Evolutionary conservation across 768 basidiomycete species (phyloP).

Genomic region (Mycena venus): DNA sequence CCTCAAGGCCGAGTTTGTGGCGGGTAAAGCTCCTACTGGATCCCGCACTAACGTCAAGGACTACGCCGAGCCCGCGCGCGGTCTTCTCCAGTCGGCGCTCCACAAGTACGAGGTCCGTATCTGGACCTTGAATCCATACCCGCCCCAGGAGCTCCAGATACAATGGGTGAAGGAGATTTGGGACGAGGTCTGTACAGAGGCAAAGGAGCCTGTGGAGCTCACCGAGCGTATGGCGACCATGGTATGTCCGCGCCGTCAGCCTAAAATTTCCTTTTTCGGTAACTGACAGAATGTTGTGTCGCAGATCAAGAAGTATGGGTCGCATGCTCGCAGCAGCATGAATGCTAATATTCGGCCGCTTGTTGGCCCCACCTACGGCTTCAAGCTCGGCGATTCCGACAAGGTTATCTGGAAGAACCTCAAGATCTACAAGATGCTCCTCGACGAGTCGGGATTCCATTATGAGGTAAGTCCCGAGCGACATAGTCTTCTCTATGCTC

Average conservation of each 20-base stretch:
- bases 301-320: slow-evolving; percentile 17
- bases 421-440: too few species aligned
- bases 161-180: slow-evolving; percentile 17
- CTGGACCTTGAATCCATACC: neutral
- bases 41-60: slow-evolving; percentile 18
- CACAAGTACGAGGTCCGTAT: slow-evolving; percentile 16
- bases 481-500: too few species aligned
- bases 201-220: slow-evolving; percentile 5
- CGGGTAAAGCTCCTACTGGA: slow-evolving; percentile 5
- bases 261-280: neutral
- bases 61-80: neutral
- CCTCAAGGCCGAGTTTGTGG: slow-evolving; percentile 8
- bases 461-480: too few species aligned
- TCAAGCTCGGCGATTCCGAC: neutral
- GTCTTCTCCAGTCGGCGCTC: neutral
- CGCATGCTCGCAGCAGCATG: slow-evolving; percentile 12
- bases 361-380: neutral
- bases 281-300: neutral
- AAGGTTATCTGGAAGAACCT: neutral
- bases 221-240: too few species aligned
- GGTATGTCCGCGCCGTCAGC: neutral
- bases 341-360: slow-evolving; percentile 5
- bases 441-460: too few species aligned
- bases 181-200: slow-evolving; percentile 13
- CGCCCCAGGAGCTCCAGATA: neutral